A percentile compares a stretch with the other conserved stretches of the same genome.
Evolutionary conservation across 257 asterid genomes (phyloP).

Genomic region (Leptodermis oblonga): DNA sequence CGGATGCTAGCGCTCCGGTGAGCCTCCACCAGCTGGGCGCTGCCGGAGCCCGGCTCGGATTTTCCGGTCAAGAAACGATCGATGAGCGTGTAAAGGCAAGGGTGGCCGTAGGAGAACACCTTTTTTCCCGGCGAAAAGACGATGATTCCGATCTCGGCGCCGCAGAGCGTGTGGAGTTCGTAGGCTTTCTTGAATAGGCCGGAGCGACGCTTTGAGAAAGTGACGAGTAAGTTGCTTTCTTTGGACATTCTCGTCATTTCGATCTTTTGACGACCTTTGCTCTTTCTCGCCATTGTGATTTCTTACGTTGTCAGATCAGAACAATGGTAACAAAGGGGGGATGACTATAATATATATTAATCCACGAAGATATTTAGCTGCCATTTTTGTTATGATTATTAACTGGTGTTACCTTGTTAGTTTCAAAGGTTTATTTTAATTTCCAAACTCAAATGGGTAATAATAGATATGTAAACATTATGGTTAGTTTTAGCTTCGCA

Average conservation of each 20-base stretch:
- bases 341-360: not conserved
- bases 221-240: constrained; percentile 38
- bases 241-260: constrained; percentile 43
- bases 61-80: constrained; percentile 31
- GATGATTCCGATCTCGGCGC: constrained; percentile 34
- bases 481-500: too few species aligned
- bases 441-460: not conserved
- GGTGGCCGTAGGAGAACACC: constrained; percentile 43
- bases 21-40: constrained; percentile 40
- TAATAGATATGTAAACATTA: not conserved
- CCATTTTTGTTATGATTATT: not conserved
- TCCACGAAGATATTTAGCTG: constrained; percentile 5
- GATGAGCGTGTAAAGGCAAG: constrained; percentile 28
- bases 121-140: constrained; percentile 41
- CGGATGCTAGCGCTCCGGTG: constrained; percentile 34
- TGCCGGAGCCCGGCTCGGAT: not conserved
- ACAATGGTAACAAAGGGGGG: not conserved
- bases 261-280: constrained; percentile 43
- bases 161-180: constrained; percentile 35
- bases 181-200: constrained; percentile 45
- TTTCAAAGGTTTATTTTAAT: too few species aligned
- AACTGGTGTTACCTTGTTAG: not conserved
- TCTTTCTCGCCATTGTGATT: constrained; percentile 27
- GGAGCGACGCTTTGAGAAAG: constrained; percentile 48
- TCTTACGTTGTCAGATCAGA: not conserved